Base-by-base conservation (phyloP, 257 asterid genomes). In the Lithospermum erythrorhizon region DNA sequence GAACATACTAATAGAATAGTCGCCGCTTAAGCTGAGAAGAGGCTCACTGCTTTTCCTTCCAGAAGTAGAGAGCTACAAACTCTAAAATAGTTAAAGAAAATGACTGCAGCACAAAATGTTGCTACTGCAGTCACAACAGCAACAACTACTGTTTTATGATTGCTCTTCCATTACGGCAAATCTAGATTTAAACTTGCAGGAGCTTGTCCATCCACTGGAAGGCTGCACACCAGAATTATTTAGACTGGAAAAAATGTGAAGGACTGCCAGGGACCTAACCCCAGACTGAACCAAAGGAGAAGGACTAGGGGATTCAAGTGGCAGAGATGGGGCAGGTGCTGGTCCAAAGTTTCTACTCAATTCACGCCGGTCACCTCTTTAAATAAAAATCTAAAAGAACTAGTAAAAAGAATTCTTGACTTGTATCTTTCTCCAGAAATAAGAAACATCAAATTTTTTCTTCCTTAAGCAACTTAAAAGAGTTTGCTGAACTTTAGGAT, bases 21-120 rank as follows among this genome's bases (percentile, higher is more conserved):
- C 94, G 21, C 83, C 83, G 82, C 96, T 90, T 74, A 87, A 76
- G 81, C 89, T 85, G 79, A 87, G 95, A 75, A 90, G 96, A 70
- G 89, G 96, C 64, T 87, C 90, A 15, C 87, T 94, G 57, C 85
- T 87, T 73, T 71, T 72, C 68, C 73, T 54, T 63, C 87, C 68
- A 52, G 72, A 61, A 29, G 83, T 74, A 41, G 55, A n/a, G n/a
- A 9, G 63, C 85, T 72, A 59, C 80, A 80, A 69, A 78, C 77
- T 72, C 68, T 73, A 55, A 87, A 71, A 45, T 79, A 84, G 74
- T 82, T 81, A 59, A 86, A 53, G 61, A 84, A 86, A 66, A 89
- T 72, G 62, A 86, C 72, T 14, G 63, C 80, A 59, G 75, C 81
- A 61, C 75, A 47, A 58, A 82, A 60, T 2, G 87, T 82, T 72